These are phyloP conservation scores for Auricularia sp. DNA, from an alignment of 768 basidiomycete genomes.

Conservation along the genomic window DNA sequence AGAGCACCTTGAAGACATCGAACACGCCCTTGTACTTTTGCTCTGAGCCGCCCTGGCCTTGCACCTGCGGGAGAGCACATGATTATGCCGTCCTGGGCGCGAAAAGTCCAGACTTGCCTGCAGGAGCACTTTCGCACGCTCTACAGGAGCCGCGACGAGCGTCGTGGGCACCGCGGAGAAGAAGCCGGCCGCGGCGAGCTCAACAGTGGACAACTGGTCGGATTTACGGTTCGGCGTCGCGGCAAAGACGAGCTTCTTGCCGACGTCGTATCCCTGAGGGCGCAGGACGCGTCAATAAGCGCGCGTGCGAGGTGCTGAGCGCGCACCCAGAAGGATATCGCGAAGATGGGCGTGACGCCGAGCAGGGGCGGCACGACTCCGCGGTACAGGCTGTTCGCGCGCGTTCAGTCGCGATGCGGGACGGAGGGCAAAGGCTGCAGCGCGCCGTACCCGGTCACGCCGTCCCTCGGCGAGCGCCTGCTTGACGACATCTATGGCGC, in stretches of 20 bases:
- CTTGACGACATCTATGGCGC: slow-evolving; percentile 88
- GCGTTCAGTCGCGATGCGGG: neutral
- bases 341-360: slow-evolving; percentile 96
- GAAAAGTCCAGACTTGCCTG: slow-evolving; percentile 42
- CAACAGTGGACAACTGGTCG: slow-evolving; percentile 52
- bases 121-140: slow-evolving; percentile 90
- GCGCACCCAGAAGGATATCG: slow-evolving; percentile 91
- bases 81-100: neutral
- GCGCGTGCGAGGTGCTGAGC: neutral
- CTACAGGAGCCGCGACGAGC: slow-evolving; percentile 87
- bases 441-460: slow-evolving; percentile 60
- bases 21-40: slow-evolving; percentile 80
- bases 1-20: slow-evolving; percentile 83
- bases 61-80: slow-evolving; percentile 40
- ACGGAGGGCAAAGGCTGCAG: neutral
- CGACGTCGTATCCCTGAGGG: slow-evolving; percentile 78
- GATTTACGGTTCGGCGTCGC: slow-evolving; percentile 68
- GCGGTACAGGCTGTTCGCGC: slow-evolving; percentile 60
- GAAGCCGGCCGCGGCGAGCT: slow-evolving; percentile 90
- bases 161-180: slow-evolving; percentile 89
- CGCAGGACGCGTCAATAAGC: neutral
- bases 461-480: slow-evolving; percentile 88
- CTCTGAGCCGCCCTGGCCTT: slow-evolving; percentile 71
- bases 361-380: slow-evolving; percentile 89
- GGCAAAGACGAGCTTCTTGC: slow-evolving; percentile 74